Evolutionary conservation across 2,329 filamentous ascomycete genomes (phyloP), one percentile per base, ranked within the genome.

Genomic region (Boeremia exigua): DNA sequence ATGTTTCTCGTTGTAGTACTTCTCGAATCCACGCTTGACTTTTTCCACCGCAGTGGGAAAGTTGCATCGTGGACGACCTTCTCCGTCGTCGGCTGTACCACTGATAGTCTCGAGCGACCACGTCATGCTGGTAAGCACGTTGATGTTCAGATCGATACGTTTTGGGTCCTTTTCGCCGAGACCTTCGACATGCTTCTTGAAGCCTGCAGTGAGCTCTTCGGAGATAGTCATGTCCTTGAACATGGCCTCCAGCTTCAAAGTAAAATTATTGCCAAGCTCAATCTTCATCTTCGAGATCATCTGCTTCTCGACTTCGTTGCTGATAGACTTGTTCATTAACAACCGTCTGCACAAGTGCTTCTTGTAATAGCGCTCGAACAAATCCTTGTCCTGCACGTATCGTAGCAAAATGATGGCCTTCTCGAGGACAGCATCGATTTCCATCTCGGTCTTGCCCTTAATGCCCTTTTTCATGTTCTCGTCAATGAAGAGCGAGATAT

Each of bases 271-370:
- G 34, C 95, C 95, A 48, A 98, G 86, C 74, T 97, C 94, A 70
- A 95, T 86, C 82, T 97, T 98, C 92, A 99, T 97, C 61, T 94
- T 90, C 0, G 88, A 89, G 48, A 99, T 95, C 86, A 99, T 96
- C 69, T 95, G 89, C 73, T 94, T 93, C 77, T 99, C 95, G 0
- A 92, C 91, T 68, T 97, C 94, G 61, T 91, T 88, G 71, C 91
- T 96, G 64, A 96, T 88, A 0, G 92, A 94, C 68, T 95, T 96
- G 71, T 89, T 91, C 78, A 95, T 91, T 15, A 99, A 81, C 37
- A 99, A 80, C 47, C 95, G 87, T 56, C 91, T 89, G 39, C 91
- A 94, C 23, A 99, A 83, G 77, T 99, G 95, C 73, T 96, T 96
- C 80, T 98, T 96, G 80, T 99, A 98, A 76, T 99, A 99, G 4